Base-by-base conservation (phyloP, 2,329 filamentous ascomycete genomes). In the Cyphellophora europaea region DNA sequence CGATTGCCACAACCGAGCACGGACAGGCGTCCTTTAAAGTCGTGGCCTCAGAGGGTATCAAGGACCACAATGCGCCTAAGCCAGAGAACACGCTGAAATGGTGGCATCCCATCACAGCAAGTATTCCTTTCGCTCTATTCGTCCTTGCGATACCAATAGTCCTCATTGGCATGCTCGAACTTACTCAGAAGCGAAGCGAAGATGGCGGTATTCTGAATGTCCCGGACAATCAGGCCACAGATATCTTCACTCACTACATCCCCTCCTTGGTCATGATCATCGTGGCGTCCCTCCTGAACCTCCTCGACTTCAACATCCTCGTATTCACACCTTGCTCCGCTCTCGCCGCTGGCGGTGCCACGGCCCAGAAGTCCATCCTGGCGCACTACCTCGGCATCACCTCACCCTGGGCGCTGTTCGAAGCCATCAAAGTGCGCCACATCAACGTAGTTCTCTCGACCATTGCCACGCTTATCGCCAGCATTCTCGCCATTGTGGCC, bases 171-270 rank as follows among this genome's bases (percentile, higher is more conserved):
- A 29, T 43, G 6, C 37, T 50, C 19, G 43, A 49, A 34, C 27
- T 44, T 21, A 28, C 48, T 11, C 48, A 49, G 28, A 34, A 34
- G 5, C 36, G 23, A 11, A 49, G 44, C 5, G 41, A 58, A 19
- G 45, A 51, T 25, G 27, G 47, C 19, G 54, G 54, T 2, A 45
- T 57, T 13, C 39, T 37, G 21, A 35, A 36, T 17, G 47, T 49
- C 6, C 35, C 41, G 5, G 41, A 48, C 32, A 31, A 44, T 36
- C 36, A 43, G 19, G 43, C 41, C 37, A 48, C 15, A 28, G 42
- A 50, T 3, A 44, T 52, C 11, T 48, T 54, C 17, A 51, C 49
- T 11, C 55, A 54, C 10, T 57, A 55, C 27, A 47, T 58, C 11
- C 54, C 41, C 44, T 38, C 42, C 10, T 36, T 49, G 12, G 38